Conservation (phyloP, 192 early-diverging fungal genomes). For the Rhizophagus prolifer region DNA sequence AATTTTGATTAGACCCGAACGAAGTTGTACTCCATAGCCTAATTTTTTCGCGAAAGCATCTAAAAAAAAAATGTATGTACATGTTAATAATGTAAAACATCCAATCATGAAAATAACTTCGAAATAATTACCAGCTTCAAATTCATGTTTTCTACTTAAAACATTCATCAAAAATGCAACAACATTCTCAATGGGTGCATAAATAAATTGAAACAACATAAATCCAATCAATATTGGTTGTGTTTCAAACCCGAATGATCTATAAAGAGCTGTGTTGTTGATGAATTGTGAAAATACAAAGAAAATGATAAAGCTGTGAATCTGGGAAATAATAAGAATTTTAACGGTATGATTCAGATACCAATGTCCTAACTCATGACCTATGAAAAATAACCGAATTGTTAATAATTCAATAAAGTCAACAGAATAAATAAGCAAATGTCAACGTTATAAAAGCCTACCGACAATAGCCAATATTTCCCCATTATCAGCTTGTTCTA, state of each 20-base stretch:
- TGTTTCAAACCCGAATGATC: constrained; percentile 79
- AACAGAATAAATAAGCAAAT: not conserved
- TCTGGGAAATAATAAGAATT: constrained; percentile 69
- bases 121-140: constrained; percentile 65
- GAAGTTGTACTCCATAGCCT: constrained; percentile 72
- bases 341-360: constrained; percentile 78
- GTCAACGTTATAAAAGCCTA: constrained; percentile 35
- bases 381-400: constrained; percentile 36
- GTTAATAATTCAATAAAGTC: not conserved
- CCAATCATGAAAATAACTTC: not conserved
- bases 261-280: constrained; percentile 72
- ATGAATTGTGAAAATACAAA: constrained; percentile 80
- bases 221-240: constrained; percentile 88
- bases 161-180: constrained; percentile 76
- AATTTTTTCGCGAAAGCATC: constrained; percentile 86
- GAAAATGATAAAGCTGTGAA: constrained; percentile 74
- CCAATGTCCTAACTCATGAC: constrained; percentile 98
- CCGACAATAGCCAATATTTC: constrained; percentile 94
- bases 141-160: constrained; percentile 85
- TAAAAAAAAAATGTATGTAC: constrained; percentile 5
- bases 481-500: constrained; percentile 77
- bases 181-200: constrained; percentile 76
- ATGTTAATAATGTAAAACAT: not conserved
- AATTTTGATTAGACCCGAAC: constrained; percentile 83
- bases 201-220: constrained; percentile 84